These are phyloP conservation scores for Irpex sp. DNA, from an alignment of 1,284 basidiomycete species.

Conservation along the genomic window DNA sequence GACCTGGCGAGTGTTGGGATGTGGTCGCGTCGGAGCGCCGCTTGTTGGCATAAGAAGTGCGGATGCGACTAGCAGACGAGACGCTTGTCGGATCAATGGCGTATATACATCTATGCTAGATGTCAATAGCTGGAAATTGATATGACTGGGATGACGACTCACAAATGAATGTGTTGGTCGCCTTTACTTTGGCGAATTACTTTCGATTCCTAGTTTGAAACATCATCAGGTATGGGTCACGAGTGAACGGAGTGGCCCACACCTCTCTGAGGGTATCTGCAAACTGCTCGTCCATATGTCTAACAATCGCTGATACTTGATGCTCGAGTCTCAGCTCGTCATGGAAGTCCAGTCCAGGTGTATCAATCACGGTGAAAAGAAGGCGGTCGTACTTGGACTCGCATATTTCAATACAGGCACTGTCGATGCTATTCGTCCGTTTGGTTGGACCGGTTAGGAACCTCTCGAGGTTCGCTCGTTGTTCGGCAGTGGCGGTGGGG, in stretches of 20 bases:
- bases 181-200: conserved; percentile 79
- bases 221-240: background rate
- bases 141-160: conserved; percentile 26
- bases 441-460: conserved; percentile 58
- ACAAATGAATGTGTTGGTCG: conserved; percentile 83
- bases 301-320: conserved; percentile 66
- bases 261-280: conserved; percentile 83
- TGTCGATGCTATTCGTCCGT: conserved; percentile 57
- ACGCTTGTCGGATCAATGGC: conserved; percentile 77
- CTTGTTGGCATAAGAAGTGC: background rate
- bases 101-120: conserved; percentile 63
- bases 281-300: conserved; percentile 73
- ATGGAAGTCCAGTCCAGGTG: conserved; percentile 73
- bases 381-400: conserved; percentile 76
- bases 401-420: conserved; percentile 71
- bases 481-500: conserved; percentile 64
- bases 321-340: conserved; percentile 73
- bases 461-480: conserved; percentile 54
- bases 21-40: conserved; percentile 56
- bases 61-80: conserved; percentile 41
- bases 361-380: conserved; percentile 74
- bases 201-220: conserved; percentile 66
- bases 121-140: conserved; percentile 17
- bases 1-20: conserved; percentile 49
- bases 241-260: conserved; percentile 18